Evolutionary conservation across 805 yeast species (phyloP).

Genomic region (Schwanniomyces occidentalis): DNA sequence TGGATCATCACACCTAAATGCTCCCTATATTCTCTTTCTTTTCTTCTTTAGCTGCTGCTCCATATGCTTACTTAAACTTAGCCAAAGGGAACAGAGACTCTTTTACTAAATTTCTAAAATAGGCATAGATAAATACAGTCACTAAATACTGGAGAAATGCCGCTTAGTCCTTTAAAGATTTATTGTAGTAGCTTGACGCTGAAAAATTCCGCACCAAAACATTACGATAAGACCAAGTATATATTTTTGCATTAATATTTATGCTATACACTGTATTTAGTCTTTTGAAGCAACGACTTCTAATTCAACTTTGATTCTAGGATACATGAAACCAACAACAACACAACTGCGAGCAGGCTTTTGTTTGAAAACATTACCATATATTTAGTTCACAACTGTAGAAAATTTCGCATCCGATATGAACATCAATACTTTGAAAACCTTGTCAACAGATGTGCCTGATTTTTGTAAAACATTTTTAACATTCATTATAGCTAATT

Average conservation of each 20-base stretch:
- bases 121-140: no score
- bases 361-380: slow-evolving; percentile 45
- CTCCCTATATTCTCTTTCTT: slow-evolving; percentile 22
- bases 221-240: no score
- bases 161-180: no score
- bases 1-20: slow-evolving; percentile 42
- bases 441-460: slow-evolving; percentile 47
- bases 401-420: slow-evolving; percentile 45
- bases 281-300: slow-evolving; percentile 47
- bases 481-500: slow-evolving; percentile 44
- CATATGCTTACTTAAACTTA: no score
- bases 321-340: slow-evolving; percentile 52
- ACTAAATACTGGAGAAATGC: no score
- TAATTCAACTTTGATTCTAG: slow-evolving; percentile 50
- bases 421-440: slow-evolving; percentile 51
- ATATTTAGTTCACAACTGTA: slow-evolving; percentile 45
- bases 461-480: slow-evolving; percentile 41
- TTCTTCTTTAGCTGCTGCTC: slow-evolving; percentile 7
- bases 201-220: no score
- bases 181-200: no score
- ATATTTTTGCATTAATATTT: no score
- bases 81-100: no score
- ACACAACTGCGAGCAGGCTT: slow-evolving; percentile 57
- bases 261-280: no score
- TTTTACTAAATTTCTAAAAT: no score